Conservation (phyloP, 2,329 filamentous ascomycete species). For the Colletotrichum musicola region DNA sequence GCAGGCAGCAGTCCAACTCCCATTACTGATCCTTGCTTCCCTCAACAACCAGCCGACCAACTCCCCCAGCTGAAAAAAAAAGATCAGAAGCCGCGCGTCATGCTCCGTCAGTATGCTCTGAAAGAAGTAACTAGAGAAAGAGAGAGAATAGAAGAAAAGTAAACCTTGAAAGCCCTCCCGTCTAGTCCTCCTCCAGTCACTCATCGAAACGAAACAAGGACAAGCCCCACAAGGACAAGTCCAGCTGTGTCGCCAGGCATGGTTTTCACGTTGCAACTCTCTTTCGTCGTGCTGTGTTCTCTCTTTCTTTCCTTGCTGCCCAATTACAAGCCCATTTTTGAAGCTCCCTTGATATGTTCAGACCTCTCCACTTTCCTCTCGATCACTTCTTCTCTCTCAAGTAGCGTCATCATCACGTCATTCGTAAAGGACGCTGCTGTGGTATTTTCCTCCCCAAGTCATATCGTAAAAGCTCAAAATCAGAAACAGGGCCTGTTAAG, state of each 20-base stretch:
- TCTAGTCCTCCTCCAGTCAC: conserved; percentile 21
- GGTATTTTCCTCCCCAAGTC: conserved; percentile 38
- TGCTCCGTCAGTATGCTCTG: conserved; percentile 29
- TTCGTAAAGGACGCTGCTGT: conserved; percentile 33
- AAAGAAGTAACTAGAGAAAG: background rate
- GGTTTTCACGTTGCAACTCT: conserved; percentile 27
- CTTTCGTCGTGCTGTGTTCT: conserved; percentile 23
- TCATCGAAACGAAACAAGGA: conserved; percentile 5
- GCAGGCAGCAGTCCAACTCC: no score
- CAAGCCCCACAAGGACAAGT: background rate
- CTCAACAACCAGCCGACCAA: background rate
- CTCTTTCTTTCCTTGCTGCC: conserved; percentile 16
- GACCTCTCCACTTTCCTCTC: background rate
- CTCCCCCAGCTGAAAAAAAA: no score
- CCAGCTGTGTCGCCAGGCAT: background rate
- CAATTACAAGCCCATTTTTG: conserved; percentile 33
- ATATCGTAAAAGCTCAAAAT: conserved; percentile 34
- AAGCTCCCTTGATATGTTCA: conserved; percentile 36
- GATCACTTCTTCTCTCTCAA: background rate
- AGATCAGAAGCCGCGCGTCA: no score
- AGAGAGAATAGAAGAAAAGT: no score
- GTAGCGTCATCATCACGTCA: conserved; percentile 35
- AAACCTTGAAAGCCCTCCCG: no score
- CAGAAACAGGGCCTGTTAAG: background rate
- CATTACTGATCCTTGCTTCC: no score